These are phyloP conservation scores for Setaria italica DNA, from an alignment of 202 grass and related monocot genomes.

Conservation along the genomic window DNA sequence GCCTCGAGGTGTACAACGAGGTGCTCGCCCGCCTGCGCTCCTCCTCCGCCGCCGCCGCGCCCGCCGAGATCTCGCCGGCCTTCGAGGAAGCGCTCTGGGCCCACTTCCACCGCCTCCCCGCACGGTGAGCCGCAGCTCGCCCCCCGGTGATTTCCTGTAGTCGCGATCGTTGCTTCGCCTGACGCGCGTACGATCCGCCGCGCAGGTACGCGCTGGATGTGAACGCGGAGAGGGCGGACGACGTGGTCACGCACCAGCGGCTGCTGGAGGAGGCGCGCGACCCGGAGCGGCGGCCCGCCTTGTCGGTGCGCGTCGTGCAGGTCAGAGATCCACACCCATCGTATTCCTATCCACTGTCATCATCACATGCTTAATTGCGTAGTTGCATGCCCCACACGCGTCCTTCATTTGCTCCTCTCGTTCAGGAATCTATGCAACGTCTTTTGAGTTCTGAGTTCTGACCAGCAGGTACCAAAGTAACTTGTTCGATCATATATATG, in stretches of 20 bases:
- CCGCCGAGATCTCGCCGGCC: slow-evolving; percentile 46
- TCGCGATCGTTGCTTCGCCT: neutral
- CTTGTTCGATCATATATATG: neutral
- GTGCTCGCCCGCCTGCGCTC: slow-evolving; percentile 67
- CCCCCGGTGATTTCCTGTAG: neutral
- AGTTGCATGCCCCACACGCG: slow-evolving; percentile 20
- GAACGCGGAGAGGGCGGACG: slow-evolving; percentile 83
- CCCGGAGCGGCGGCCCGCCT: slow-evolving; percentile 56
- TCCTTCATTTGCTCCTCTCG: neutral
- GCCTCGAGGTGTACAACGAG: slow-evolving; percentile 85
- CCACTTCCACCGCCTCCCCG: slow-evolving; percentile 95
- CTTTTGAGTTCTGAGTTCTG: neutral
- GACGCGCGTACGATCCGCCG: neutral
- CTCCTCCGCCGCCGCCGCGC: slow-evolving; percentile 15
- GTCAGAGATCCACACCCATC: slow-evolving; percentile 42
- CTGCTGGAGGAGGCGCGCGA: slow-evolving; percentile 81
- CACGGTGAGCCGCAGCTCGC: slow-evolving; percentile 49
- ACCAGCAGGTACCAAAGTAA: neutral
- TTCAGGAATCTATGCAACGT: neutral
- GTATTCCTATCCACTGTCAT: neutral
- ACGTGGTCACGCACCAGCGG: slow-evolving; percentile 85
- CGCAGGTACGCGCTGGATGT: slow-evolving; percentile 93
- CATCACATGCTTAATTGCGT: slow-evolving; percentile 25
- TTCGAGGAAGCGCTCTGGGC: slow-evolving; percentile 83
- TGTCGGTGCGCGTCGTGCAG: slow-evolving; percentile 82